Evolutionary conservation across 768 basidiomycete genomes (phyloP).

Genomic region (Amanita polypyramis): DNA sequence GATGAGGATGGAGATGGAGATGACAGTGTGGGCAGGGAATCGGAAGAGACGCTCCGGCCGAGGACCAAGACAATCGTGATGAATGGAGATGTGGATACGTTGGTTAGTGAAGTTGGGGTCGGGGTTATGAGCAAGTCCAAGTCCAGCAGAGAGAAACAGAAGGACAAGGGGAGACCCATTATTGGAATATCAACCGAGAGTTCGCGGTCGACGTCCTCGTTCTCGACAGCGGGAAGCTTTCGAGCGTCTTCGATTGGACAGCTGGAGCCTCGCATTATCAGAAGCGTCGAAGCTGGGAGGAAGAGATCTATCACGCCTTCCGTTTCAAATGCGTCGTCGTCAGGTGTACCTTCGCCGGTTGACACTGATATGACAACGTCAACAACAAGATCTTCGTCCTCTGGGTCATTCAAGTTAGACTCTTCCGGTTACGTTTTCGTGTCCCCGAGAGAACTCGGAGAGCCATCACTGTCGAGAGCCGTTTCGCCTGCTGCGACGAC

Average conservation of each 20-base stretch:
- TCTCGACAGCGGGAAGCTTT: no score
- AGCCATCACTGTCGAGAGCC: no score
- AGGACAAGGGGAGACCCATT: constrained; percentile 13
- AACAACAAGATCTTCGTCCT: no score
- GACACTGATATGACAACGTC: no score
- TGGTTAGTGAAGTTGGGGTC: constrained; percentile 33
- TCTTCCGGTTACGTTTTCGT: no score
- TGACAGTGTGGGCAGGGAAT: constrained; percentile 16
- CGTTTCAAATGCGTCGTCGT: not conserved
- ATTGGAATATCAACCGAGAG: constrained; percentile 7
- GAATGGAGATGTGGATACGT: constrained; percentile 38
- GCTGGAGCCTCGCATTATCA: constrained; percentile 1
- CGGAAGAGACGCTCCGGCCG: constrained; percentile 59
- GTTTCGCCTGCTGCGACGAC: not conserved
- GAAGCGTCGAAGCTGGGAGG: not conserved
- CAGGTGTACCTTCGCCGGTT: not conserved
- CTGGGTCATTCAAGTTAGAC: no score
- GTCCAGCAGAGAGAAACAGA: no score
- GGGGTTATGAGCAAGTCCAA: constrained; percentile 19
- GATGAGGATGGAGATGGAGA: no score
- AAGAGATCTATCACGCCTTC: not conserved
- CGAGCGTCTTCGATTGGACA: constrained; percentile 5
- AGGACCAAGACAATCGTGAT: constrained; percentile 31
- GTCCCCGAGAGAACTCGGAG: no score
- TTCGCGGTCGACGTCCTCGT: not conserved